Evolutionary conservation across 2,329 filamentous ascomycete species (phyloP), one percentile per base, ranked within the genome.

Genomic region (Nothomitra cinnamomea): DNA sequence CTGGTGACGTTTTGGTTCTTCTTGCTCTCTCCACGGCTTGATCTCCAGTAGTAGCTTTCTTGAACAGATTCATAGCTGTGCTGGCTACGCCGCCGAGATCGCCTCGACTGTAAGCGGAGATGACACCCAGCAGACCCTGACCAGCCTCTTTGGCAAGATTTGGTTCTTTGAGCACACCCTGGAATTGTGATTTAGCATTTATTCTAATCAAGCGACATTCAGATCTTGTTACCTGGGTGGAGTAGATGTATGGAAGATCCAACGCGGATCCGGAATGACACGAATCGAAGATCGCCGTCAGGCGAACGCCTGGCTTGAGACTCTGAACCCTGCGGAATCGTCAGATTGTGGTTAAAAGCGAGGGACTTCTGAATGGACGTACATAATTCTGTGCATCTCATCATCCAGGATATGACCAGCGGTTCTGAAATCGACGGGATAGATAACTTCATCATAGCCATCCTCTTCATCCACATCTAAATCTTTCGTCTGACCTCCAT

Each of bases 1-100:
- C 92, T 1, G 89, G 83, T 53, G 85, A 92, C 15, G 92, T 96
- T 72, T 94, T 94, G 42, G 90, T 96, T 59, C 84, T 78, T 65
- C 87, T 75, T 57, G 89, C 86, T 65, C 80, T 82, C 69, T 94
- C 77, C 67, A 88, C 83, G 17, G 83, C 82, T 36, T 83, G 79
- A 60, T 92, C 82, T 59, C 89, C 89, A 56, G 72, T 78, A 21
- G 86, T 84, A 17, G 87, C 88, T 65, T 88, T 85, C 74, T 95
- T 95, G 69, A 94, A 80, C 63, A 96, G 78, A 47, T 80, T 80
- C 65, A 90, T 80, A n/a, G 92, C 78, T 47, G 83, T 83, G 55
- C 77, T 82, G 28, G 87, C 80, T 66, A 95, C 88, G 58, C 87
- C 80, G 56, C 80, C 78, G 60, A 95, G 73, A 66, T 96, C 88